These are phyloP conservation scores for Trichoderma erinaceum DNA, from an alignment of 495 filamentous ascomycete species.

Conservation along the genomic window DNA sequence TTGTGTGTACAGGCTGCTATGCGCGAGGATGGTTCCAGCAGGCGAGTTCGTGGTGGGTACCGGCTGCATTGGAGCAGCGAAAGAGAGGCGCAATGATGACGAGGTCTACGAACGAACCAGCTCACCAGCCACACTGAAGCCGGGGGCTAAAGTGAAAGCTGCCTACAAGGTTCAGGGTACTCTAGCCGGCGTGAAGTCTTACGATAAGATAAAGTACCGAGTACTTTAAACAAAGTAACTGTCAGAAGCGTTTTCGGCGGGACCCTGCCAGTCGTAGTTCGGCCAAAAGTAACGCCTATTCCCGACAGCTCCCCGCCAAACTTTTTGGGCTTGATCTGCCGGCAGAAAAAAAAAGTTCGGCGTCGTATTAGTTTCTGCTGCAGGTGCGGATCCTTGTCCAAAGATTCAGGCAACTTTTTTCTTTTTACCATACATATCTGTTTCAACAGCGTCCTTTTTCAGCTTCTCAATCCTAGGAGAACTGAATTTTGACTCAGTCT, in stretches of 20 bases:
- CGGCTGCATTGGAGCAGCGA: slow-evolving; percentile 7
- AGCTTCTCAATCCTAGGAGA: neutral
- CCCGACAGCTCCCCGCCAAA: slow-evolving; percentile 14
- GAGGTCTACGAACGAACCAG: neutral
- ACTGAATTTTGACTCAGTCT: neutral
- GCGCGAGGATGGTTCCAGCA: slow-evolving; percentile 8
- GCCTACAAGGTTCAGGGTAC: neutral
- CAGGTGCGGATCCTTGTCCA: neutral
- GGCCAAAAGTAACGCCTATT: slow-evolving; percentile 7
- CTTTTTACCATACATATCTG: neutral
- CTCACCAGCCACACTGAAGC: neutral
- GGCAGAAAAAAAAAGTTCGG: slow-evolving; percentile 28
- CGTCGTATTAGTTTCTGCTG: neutral
- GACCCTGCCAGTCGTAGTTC: neutral
- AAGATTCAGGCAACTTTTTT: slow-evolving; percentile 15
- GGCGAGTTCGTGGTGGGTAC: slow-evolving; percentile 8
- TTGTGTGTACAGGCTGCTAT: neutral
- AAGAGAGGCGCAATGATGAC: slow-evolving; percentile 10
- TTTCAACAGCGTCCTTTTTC: neutral
- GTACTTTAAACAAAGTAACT: neutral
- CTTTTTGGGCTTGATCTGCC: slow-evolving; percentile 8
- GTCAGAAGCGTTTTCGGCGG: slow-evolving; percentile 4
- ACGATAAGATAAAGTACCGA: neutral
- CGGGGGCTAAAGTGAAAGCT: neutral
- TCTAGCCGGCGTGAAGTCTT: neutral